Percentiles rank a stretch among this genome's conserved stretches.
Evolutionary conservation across 108 stramenopile genomes (phyloP).

Genomic region (Aurantiochytrium sp.): DNA sequence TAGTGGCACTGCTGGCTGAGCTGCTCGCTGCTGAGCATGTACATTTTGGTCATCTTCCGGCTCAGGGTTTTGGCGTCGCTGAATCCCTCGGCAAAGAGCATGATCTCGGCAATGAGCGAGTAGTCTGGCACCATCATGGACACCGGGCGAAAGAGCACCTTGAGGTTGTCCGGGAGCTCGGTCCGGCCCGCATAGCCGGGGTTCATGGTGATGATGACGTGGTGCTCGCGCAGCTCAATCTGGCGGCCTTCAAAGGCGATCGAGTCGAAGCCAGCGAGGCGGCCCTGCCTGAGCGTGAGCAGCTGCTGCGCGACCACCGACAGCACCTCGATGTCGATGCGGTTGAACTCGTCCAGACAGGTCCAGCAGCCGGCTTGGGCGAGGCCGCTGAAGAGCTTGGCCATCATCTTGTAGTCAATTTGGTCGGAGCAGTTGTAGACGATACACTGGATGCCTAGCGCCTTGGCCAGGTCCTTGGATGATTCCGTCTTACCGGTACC

Average conservation of each 20-base stretch:
- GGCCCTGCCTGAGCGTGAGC: slow-evolving; percentile 45
- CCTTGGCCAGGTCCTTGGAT: slow-evolving; percentile 59
- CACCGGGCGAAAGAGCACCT: slow-evolving; percentile 57
- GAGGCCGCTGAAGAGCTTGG: slow-evolving; percentile 57
- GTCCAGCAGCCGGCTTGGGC: slow-evolving; percentile 57
- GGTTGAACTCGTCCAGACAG: slow-evolving; percentile 59
- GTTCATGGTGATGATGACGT: slow-evolving; percentile 60
- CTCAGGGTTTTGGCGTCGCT: slow-evolving; percentile 37
- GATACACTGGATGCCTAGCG: slow-evolving; percentile 57
- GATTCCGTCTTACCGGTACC: slow-evolving; percentile 65
- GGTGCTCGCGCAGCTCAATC: slow-evolving; percentile 42
- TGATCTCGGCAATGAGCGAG: slow-evolving; percentile 52
- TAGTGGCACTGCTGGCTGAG: slow-evolving; percentile 57
- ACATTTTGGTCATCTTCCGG: slow-evolving; percentile 36
- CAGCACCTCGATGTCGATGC: slow-evolving; percentile 58
- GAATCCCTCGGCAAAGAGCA: slow-evolving; percentile 58
- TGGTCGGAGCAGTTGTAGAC: slow-evolving; percentile 65
- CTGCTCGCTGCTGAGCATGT: slow-evolving; percentile 53
- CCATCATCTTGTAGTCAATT: slow-evolving; percentile 57
- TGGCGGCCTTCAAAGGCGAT: slow-evolving; percentile 44
- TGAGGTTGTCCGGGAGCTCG: slow-evolving; percentile 60
- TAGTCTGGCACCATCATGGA: slow-evolving; percentile 64
- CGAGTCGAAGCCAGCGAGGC: neutral
- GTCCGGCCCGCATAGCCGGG: slow-evolving; percentile 55
- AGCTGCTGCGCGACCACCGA: slow-evolving; percentile 60